phyloP scores from a whole-genome alignment of 345 rosid genomes.

The Gossypium ekmanianum region DNA sequence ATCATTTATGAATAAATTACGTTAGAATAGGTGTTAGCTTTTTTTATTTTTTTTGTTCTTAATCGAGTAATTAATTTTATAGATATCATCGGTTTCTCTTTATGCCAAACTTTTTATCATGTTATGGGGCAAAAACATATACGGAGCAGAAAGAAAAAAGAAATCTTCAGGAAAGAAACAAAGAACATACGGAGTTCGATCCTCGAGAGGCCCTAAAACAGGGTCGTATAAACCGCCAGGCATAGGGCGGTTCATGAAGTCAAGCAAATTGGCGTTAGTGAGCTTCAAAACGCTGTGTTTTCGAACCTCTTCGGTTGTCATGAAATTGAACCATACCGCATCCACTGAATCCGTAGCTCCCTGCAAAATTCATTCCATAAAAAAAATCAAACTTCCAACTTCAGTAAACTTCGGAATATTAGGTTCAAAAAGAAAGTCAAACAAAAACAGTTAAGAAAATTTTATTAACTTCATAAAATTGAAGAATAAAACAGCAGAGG shows the following conservation, averaged over 20 bases:
- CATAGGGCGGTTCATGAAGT: slow-evolving; percentile 36
- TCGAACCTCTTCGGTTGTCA: slow-evolving; percentile 51
- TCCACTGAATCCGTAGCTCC: slow-evolving; percentile 13
- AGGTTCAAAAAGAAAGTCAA: background rate
- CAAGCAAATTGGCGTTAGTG: slow-evolving; percentile 38
- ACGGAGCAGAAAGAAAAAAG: background rate
- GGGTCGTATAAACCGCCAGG: slow-evolving; percentile 65
- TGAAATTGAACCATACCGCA: slow-evolving; percentile 32
- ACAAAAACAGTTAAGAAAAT: background rate
- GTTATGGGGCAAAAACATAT: background rate
- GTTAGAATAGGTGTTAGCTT: too few relatives aligned
- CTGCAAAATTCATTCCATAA: background rate
- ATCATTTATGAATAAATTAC: too few relatives aligned
- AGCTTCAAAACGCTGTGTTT: slow-evolving; percentile 46
- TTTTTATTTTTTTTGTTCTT: too few relatives aligned
- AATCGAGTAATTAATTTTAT: background rate
- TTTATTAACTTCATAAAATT: background rate
- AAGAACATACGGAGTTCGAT: slow-evolving; percentile 35
- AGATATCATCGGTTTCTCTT: background rate
- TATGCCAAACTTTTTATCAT: background rate
- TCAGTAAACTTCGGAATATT: background rate
- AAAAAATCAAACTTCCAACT: background rate
- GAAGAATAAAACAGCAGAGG: background rate
- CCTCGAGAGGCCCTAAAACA: slow-evolving; percentile 41
- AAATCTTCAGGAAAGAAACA: background rate